phyloP scores from a whole-genome alignment of 257 asterid genomes.

The Solanum bulbocastanum region DNA sequence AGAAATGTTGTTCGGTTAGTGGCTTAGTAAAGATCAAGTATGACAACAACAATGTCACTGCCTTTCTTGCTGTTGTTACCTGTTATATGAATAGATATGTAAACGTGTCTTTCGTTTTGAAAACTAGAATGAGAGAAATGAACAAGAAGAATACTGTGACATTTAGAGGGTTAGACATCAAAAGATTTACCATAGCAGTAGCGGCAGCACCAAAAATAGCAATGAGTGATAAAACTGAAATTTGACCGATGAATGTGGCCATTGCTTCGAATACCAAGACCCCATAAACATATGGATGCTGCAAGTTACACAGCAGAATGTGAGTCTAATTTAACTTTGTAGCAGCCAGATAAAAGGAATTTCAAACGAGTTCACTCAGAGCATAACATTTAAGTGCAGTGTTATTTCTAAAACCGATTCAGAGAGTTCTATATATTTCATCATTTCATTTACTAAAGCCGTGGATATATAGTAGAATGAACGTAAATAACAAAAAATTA shows the following conservation, averaged over 20 bases:
- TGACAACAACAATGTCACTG: constrained; percentile 71
- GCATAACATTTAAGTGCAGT: neutral
- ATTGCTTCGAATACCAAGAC: constrained; percentile 78
- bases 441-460: neutral
- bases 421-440: neutral
- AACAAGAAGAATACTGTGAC: neutral
- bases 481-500: neutral
- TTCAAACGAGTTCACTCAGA: neutral
- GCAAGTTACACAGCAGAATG: constrained; percentile 8
- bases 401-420: neutral
- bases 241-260: constrained; percentile 84
- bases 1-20: constrained; percentile 66
- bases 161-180: neutral
- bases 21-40: constrained; percentile 74
- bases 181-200: constrained; percentile 61
- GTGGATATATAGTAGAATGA: neutral
- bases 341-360: neutral
- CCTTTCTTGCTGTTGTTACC: constrained; percentile 89
- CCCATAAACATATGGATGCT: constrained; percentile 80
- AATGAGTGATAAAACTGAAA: constrained; percentile 76
- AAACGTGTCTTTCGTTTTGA: neutral
- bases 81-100: constrained; percentile 7
- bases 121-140: neutral
- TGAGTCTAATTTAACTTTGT: neutral
- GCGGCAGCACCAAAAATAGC: constrained; percentile 88